These are phyloP conservation scores for Coniochaeta hoffmannii DNA, from an alignment of 2,329 filamentous ascomycete genomes.

Conservation along the genomic window DNA sequence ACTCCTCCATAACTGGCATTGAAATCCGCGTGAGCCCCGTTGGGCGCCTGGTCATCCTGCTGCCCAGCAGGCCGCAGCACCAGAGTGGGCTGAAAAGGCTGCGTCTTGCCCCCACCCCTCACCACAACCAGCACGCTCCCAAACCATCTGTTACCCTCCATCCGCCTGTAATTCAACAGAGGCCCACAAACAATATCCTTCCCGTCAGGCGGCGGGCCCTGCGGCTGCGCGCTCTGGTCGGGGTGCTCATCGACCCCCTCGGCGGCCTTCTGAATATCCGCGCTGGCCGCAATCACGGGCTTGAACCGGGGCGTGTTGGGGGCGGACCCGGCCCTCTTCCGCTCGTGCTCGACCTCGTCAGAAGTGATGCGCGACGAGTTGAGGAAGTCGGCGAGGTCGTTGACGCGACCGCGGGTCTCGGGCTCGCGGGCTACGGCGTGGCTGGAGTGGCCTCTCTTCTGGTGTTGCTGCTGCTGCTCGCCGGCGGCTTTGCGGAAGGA, in stretches of 20 bases:
- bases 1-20: not conserved
- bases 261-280: slow-evolving; percentile 22
- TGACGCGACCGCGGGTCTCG: slow-evolving; percentile 33
- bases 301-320: slow-evolving; percentile 24
- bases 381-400: slow-evolving; percentile 48
- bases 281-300: slow-evolving; percentile 41
- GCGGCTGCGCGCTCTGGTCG: not conserved
- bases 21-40: slow-evolving; percentile 3
- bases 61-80: slow-evolving; percentile 33
- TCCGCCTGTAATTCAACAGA: slow-evolving; percentile 70
- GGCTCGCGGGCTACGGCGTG: slow-evolving; percentile 29
- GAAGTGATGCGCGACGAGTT: slow-evolving; percentile 46
- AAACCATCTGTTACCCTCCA: slow-evolving; percentile 64
- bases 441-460: not conserved
- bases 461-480: slow-evolving; percentile 9
- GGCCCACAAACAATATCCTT: slow-evolving; percentile 64
- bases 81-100: slow-evolving; percentile 52
- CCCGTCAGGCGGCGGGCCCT: slow-evolving; percentile 27
- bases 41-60: slow-evolving; percentile 17
- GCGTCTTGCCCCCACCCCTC: slow-evolving; percentile 56
- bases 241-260: slow-evolving; percentile 9
- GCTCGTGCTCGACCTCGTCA: slow-evolving; percentile 13
- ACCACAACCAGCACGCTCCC: slow-evolving; percentile 83
- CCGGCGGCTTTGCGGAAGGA: slow-evolving; percentile 40
- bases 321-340: slow-evolving; percentile 9